These are phyloP conservation scores for Oryza longistaminata DNA, from an alignment of 176 grass and related monocot genomes.

Conservation along the genomic window DNA sequence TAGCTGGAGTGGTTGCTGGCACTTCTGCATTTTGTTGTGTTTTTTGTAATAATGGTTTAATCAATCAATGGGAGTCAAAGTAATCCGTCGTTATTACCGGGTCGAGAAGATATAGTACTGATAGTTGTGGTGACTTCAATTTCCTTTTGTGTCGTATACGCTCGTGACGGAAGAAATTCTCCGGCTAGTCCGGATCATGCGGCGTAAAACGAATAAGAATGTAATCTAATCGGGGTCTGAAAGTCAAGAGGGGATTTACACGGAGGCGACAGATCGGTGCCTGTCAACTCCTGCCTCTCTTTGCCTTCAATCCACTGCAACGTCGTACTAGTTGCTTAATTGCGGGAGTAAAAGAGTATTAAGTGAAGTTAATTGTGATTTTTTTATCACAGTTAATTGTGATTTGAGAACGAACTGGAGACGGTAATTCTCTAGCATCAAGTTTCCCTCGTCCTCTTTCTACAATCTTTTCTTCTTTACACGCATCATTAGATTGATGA, in stretches of 20 bases:
- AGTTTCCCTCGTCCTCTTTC: slow-evolving; percentile 31
- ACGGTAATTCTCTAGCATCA: background rate
- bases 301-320: background rate
- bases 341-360: background rate
- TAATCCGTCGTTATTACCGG: slow-evolving; percentile 8
- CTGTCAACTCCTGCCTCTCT: background rate
- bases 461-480: slow-evolving; percentile 46
- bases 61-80: slow-evolving; percentile 16
- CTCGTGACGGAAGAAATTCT: background rate
- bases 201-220: background rate
- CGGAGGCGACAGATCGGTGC: background rate
- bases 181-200: background rate
- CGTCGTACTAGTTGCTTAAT: background rate
- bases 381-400: background rate
- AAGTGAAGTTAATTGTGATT: background rate
- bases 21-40: background rate
- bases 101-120: background rate
- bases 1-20: too few relatives aligned
- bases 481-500: slow-evolving; percentile 32
- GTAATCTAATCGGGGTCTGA: background rate
- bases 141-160: background rate
- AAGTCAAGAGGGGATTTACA: background rate
- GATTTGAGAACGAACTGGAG: background rate
- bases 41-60: background rate
- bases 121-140: background rate